Base-by-base conservation (phyloP, 768 basidiomycete genomes). In the Serendipita sp. region DNA sequence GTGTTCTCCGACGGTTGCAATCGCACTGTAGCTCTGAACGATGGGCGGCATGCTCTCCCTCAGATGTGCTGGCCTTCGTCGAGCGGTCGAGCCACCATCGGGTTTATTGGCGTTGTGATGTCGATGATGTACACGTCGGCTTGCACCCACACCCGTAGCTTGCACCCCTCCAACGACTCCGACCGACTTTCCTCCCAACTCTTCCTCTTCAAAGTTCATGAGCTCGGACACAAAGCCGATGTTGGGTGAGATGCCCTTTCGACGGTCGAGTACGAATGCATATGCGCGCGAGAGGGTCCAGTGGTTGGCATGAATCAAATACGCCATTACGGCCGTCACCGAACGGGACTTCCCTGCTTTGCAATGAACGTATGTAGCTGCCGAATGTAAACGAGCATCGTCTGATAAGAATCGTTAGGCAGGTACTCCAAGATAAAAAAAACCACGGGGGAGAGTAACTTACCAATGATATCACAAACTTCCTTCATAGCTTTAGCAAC, bases 151-250 rank as follows among this genome's bases (percentile, higher is more conserved):
- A 64, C 67, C 15, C 69, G 70, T 34, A 68, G 67, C 15, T 72
- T 68, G 68, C 52, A 69, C 70, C 66, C 71, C 68, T 63, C 72
- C 70, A 75, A 76, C 73, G 36, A 88, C 87, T 44, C 86, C 87
- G 34, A 83, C 75, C 11, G 81, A 83, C 75, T 90, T 83, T 63
- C 88, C 78, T 66, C 93, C 84, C 60, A 94, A 77, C 74, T 95
- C 88, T 70, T 85, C 78, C 71, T 95, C 92, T 75, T 98, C 94
- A 70, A 94, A 96, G 53, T 84, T 87, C 94, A 96, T 96, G 46
- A 98, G 80, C 73, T 96, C 93, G 3, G 90, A 91, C 48, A 97
- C 92, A 74, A 98, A 98, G 4, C 95, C 95, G 67, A 98, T 95
- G 71, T 96, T 97, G 8, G 94, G 95, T 13, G 90, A 93, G 68